These are phyloP conservation scores for Trichophyton mentagrophytes DNA, from an alignment of 2,329 filamentous ascomycete species.

Conservation along the genomic window DNA sequence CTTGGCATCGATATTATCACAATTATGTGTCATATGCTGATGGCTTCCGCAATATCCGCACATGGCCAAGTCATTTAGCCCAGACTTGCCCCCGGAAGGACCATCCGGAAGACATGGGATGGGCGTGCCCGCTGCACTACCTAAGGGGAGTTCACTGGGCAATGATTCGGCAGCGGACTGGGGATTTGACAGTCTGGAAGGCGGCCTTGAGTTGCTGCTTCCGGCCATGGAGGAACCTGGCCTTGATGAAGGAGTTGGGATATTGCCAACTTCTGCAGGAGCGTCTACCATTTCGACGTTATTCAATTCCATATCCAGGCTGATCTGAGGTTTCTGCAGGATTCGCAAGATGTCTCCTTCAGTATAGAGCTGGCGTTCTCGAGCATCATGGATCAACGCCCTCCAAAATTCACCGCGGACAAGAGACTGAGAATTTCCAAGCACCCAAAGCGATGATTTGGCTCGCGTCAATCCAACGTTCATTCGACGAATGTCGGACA, in stretches of 20 bases:
- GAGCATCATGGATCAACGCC: slow-evolving; percentile 71
- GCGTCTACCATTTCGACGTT: slow-evolving; percentile 33
- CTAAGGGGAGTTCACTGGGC: slow-evolving; percentile 7
- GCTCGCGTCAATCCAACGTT: slow-evolving; percentile 96
- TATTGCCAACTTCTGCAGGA: slow-evolving; percentile 12
- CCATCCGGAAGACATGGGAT: slow-evolving; percentile 20
- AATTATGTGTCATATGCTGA: slow-evolving; percentile 33
- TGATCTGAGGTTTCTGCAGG: slow-evolving; percentile 42
- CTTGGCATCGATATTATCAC: slow-evolving; percentile 34
- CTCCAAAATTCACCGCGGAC: slow-evolving; percentile 84
- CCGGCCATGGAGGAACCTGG: slow-evolving; percentile 13
- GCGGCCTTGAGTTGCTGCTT: slow-evolving; percentile 19
- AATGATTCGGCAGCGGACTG: neutral
- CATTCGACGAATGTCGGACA: slow-evolving; percentile 97
- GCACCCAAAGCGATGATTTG: slow-evolving; percentile 90
- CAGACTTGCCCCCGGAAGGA: slow-evolving; percentile 32
- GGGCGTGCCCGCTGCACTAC: slow-evolving; percentile 17
- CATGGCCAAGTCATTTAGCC: slow-evolving; percentile 30
- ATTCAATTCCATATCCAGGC: slow-evolving; percentile 27
- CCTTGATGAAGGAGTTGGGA: slow-evolving; percentile 15
- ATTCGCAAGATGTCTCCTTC: slow-evolving; percentile 48
- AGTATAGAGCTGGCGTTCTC: slow-evolving; percentile 61
- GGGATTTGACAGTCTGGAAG: slow-evolving; percentile 19
- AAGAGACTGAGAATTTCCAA: slow-evolving; percentile 81
- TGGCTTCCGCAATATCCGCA: slow-evolving; percentile 37